Conservation (phyloP, 2,329 filamentous ascomycete genomes). For the Diaporthe sp. region DNA sequence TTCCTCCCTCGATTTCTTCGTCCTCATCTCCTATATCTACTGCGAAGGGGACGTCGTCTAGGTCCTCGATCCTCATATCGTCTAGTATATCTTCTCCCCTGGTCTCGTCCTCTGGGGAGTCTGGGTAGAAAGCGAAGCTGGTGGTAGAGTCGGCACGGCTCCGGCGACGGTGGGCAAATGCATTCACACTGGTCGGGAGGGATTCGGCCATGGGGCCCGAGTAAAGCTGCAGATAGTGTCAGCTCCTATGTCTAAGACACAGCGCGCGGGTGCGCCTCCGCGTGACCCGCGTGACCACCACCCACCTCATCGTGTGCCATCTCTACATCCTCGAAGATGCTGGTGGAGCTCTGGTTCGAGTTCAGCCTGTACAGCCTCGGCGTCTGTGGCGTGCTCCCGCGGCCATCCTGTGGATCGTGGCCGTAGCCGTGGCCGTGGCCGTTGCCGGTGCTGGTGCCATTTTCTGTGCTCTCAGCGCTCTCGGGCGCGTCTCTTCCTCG, state of each 20-base stretch:
- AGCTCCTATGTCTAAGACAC: slow-evolving; percentile 23
- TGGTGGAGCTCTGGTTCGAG: slow-evolving; percentile 81
- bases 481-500: slow-evolving; percentile 31
- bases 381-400: slow-evolving; percentile 42
- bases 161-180: slow-evolving; percentile 85
- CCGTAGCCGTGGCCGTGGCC: slow-evolving; percentile 43
- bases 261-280: background rate
- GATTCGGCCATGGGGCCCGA: slow-evolving; percentile 95
- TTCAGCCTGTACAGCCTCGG: slow-evolving; percentile 72
- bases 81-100: slow-evolving; percentile 48
- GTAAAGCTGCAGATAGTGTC: slow-evolving; percentile 72
- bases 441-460: slow-evolving; percentile 24
- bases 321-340: slow-evolving; percentile 94
- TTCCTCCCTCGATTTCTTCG: slow-evolving; percentile 40
- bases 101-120: slow-evolving; percentile 64
- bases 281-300: slow-evolving; percentile 39
- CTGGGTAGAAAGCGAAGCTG: slow-evolving; percentile 91
- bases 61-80: slow-evolving; percentile 49
- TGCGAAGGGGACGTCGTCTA: slow-evolving; percentile 58
- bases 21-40: slow-evolving; percentile 57
- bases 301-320: slow-evolving; percentile 96
- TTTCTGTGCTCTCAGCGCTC: slow-evolving; percentile 26
- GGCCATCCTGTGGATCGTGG: slow-evolving; percentile 40
- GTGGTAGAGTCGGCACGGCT: slow-evolving; percentile 85
- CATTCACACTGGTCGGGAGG: slow-evolving; percentile 93